phyloP scores from a whole-genome alignment of 2,329 filamentous ascomycete genomes.

The Stagonosporopsis rhizophila region DNA sequence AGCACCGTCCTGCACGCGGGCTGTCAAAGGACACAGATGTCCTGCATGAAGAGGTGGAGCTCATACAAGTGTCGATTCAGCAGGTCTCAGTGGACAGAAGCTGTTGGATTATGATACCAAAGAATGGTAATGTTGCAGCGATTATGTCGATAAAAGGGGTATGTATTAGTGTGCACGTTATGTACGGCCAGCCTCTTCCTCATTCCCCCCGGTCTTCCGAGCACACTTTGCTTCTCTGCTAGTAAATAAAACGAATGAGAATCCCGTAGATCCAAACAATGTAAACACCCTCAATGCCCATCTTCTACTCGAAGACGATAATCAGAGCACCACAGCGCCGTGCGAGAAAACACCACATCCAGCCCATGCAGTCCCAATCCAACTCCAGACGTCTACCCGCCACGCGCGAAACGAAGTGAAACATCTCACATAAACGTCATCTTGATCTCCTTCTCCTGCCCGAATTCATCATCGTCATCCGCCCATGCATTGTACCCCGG shows the following conservation, averaged over 20 bases:
- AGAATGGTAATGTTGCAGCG: not conserved
- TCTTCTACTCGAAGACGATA: not conserved
- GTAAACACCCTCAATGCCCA: not conserved
- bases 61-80: too few relatives aligned
- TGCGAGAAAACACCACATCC: not conserved
- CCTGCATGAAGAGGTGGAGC: too few relatives aligned
- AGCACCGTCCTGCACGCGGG: too few relatives aligned
- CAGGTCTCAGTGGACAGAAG: too few relatives aligned
- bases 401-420: not conserved
- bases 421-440: slow-evolving; percentile 54
- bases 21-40: too few relatives aligned
- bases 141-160: not conserved
- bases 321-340: not conserved
- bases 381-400: not conserved
- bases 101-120: too few relatives aligned
- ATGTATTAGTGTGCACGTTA: not conserved
- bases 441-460: slow-evolving; percentile 55
- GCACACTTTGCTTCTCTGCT: not conserved
- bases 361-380: not conserved
- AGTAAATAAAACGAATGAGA: not conserved
- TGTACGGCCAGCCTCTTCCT: not conserved
- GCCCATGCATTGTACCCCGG: slow-evolving; percentile 56
- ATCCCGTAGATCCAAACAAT: not conserved
- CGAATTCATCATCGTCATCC: slow-evolving; percentile 57
- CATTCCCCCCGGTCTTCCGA: not conserved